These are phyloP conservation scores for Naegleria fowleri DNA, from an alignment of 208 protist species.

Conservation along the genomic window DNA sequence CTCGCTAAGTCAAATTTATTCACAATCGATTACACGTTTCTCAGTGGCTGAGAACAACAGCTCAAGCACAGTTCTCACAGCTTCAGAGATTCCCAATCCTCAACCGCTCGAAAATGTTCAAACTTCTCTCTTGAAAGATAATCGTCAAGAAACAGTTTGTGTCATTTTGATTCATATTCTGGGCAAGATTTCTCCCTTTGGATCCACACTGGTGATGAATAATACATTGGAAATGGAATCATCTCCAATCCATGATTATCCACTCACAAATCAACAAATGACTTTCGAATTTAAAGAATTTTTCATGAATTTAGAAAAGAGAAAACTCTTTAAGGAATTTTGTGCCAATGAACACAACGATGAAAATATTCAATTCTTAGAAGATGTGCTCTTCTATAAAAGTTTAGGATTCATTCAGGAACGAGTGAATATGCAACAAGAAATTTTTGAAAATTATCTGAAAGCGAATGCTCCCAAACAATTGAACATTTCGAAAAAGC, in stretches of 20 bases:
- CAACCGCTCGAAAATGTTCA: background rate
- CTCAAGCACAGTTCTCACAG: background rate
- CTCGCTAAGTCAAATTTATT: background rate
- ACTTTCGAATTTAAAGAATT: background rate
- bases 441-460: constrained; percentile 6
- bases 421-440: background rate
- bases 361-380: background rate
- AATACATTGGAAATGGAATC: background rate
- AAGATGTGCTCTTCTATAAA: background rate
- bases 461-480: background rate
- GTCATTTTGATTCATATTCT: background rate
- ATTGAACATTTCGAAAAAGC: background rate
- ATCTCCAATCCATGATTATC: background rate
- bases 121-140: background rate
- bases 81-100: background rate
- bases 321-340: constrained; percentile 5
- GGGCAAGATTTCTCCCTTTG: background rate
- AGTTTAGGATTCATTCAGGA: background rate
- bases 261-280: background rate
- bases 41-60: too few relatives aligned
- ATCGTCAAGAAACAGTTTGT: background rate
- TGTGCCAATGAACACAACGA: background rate
- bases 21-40: background rate
- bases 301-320: background rate
- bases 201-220: background rate